These are phyloP conservation scores for Trichosporon sp. DNA, from an alignment of 1,284 basidiomycete genomes.

Conservation along the genomic window DNA sequence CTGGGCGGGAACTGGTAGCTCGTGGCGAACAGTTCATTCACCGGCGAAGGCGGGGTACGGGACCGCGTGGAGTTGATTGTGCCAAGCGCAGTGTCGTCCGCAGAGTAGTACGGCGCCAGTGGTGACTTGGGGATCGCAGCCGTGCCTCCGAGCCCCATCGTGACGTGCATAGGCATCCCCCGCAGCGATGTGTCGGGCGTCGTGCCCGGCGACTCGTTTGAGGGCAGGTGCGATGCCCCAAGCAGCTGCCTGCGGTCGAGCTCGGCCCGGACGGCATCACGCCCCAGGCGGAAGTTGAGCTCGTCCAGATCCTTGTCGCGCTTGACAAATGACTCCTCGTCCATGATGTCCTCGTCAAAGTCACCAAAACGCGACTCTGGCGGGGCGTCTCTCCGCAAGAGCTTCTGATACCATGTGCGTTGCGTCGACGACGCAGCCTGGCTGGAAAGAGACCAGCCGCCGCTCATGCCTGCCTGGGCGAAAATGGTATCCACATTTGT, in stretches of 20 bases:
- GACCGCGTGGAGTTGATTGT: slow-evolving; percentile 5
- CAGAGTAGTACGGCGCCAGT: slow-evolving; percentile 24
- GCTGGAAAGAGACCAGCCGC: slow-evolving; percentile 33
- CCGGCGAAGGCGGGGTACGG: slow-evolving; percentile 1
- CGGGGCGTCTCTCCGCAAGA: background rate
- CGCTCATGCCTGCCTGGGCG: slow-evolving; percentile 28
- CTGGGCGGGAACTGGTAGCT: slow-evolving; percentile 34
- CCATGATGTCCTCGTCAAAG: background rate
- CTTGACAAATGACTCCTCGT: slow-evolving; percentile 23
- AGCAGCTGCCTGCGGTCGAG: slow-evolving; percentile 25
- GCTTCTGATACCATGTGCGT: background rate
- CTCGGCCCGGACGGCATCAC: slow-evolving; percentile 34
- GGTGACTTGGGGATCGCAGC: slow-evolving; percentile 18
- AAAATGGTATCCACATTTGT: slow-evolving; percentile 29
- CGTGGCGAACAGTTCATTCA: slow-evolving; percentile 25
- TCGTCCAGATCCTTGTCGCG: slow-evolving; percentile 39
- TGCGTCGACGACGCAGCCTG: background rate
- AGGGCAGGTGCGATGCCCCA: background rate
- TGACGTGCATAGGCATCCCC: background rate
- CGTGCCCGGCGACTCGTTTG: slow-evolving; percentile 2
- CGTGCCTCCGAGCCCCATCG: background rate
- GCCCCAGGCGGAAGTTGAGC: slow-evolving; percentile 41
- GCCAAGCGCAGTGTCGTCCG: background rate
- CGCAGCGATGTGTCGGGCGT: background rate
- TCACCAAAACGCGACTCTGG: background rate